phyloP scores from a whole-genome alignment of 371 early-diverging fungal species.

The Rhizopus sp. region DNA sequence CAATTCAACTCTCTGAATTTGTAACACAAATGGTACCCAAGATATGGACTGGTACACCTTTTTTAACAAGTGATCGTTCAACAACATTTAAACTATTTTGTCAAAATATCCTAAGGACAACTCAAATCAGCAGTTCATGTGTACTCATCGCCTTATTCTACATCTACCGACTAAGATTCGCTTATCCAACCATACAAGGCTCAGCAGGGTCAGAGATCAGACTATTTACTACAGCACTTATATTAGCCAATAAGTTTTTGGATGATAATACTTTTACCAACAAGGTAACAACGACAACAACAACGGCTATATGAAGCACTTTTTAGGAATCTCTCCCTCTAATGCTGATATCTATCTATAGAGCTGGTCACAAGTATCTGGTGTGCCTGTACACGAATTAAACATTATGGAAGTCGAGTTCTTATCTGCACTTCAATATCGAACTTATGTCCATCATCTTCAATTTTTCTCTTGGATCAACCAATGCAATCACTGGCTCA shows the following conservation, averaged over 20 bases:
- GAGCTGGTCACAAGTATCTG: slow-evolving; percentile 71
- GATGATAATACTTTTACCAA: slow-evolving; percentile 72
- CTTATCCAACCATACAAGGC: slow-evolving; percentile 36
- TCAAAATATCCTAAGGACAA: slow-evolving; percentile 47
- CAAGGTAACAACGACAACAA: slow-evolving; percentile 28
- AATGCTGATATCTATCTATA: slow-evolving; percentile 13
- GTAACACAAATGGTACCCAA: slow-evolving; percentile 48
- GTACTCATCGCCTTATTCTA: slow-evolving; percentile 38
- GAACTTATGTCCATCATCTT: slow-evolving; percentile 25
- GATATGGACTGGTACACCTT: slow-evolving; percentile 46
- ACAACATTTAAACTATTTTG: slow-evolving; percentile 41
- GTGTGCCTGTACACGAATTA: slow-evolving; percentile 59
- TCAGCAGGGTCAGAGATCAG: slow-evolving; percentile 59
- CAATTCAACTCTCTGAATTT: slow-evolving; percentile 44
- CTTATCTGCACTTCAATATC: slow-evolving; percentile 56
- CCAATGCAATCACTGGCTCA: slow-evolving; percentile 36
- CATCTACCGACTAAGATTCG: slow-evolving; percentile 31
- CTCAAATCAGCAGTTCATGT: slow-evolving; percentile 38
- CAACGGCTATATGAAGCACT: not conserved
- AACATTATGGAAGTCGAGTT: slow-evolving; percentile 76
- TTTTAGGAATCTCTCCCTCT: not conserved
- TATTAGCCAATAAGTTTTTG: slow-evolving; percentile 63
- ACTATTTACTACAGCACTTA: slow-evolving; percentile 62
- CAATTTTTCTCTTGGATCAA: slow-evolving; percentile 35
- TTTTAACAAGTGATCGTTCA: slow-evolving; percentile 19